Percentiles rank a stretch among this genome's conserved stretches.
Evolutionary conservation across 805 yeast genomes (phyloP).

Genomic region (Saccharomyces paradoxus): DNA sequence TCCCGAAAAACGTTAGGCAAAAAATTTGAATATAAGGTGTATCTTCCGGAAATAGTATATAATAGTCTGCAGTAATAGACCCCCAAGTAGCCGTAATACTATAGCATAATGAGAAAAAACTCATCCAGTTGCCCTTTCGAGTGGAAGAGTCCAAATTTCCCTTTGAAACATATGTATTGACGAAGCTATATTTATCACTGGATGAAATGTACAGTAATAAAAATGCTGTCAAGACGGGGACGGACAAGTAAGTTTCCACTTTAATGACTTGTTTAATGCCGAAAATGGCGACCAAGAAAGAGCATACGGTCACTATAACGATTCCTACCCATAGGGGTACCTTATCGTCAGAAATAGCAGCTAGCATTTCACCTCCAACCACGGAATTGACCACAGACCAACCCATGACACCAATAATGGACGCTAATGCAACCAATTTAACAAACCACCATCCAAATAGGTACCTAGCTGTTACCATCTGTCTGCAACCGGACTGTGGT

Average conservation of each 20-base stretch:
- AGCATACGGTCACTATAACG: slow-evolving; percentile 54
- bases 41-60: slow-evolving; percentile 68
- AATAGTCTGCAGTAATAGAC: slow-evolving; percentile 76
- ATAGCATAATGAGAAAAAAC: slow-evolving; percentile 64
- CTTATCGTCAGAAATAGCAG: slow-evolving; percentile 53
- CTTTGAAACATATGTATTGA: slow-evolving; percentile 30
- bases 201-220: slow-evolving; percentile 57
- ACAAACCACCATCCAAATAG: slow-evolving; percentile 84
- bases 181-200: slow-evolving; percentile 37
- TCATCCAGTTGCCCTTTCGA: slow-evolving; percentile 57
- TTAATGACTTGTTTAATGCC: slow-evolving; percentile 67
- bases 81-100: slow-evolving; percentile 88
- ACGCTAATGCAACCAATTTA: slow-evolving; percentile 61
- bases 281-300: slow-evolving; percentile 61
- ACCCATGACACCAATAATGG: slow-evolving; percentile 74
- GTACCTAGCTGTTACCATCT: slow-evolving; percentile 75
- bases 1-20: slow-evolving; percentile 55
- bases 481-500: slow-evolving; percentile 82
- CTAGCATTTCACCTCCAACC: slow-evolving; percentile 77
- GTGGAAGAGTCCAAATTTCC: slow-evolving; percentile 30
- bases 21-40: slow-evolving; percentile 51
- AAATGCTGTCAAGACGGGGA: slow-evolving; percentile 63
- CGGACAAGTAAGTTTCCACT: slow-evolving; percentile 59
- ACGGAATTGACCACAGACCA: slow-evolving; percentile 92
- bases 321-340: slow-evolving; percentile 72